Percentiles rank a stretch among this genome's conserved stretches.
Evolutionary conservation across 2,329 filamentous ascomycete genomes (phyloP).

Genomic region (Cordyceps cicadae): DNA sequence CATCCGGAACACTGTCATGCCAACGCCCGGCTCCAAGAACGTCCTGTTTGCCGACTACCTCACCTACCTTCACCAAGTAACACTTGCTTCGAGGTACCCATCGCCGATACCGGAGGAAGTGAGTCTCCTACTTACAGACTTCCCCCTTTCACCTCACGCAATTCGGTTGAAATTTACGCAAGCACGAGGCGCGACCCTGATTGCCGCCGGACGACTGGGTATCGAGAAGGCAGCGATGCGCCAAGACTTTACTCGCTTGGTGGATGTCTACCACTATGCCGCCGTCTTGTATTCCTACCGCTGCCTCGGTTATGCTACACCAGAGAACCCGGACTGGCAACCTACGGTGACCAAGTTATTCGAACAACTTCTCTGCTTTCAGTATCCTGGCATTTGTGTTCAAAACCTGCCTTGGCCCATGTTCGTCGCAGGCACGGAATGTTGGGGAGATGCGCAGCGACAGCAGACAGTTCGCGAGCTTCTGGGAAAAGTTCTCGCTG

Average conservation of each 20-base stretch:
- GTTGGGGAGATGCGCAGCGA: constrained; percentile 16
- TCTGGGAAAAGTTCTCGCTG: constrained; percentile 14
- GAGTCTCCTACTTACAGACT: constrained; percentile 4
- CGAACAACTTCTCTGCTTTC: constrained; percentile 18
- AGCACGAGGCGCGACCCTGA: constrained; percentile 20
- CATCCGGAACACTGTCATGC: constrained; percentile 18
- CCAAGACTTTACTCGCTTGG: constrained; percentile 21
- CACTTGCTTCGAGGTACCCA: constrained; percentile 14
- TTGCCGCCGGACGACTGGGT: constrained; percentile 19
- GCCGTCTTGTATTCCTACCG: constrained; percentile 21
- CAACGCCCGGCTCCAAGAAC: constrained; percentile 15
- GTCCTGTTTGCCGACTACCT: constrained; percentile 22
- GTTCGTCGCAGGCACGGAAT: constrained; percentile 22
- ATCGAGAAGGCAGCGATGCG: constrained; percentile 15
- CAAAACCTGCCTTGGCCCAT: constrained; percentile 24
- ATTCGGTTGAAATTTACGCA: constrained; percentile 19
- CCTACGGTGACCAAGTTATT: constrained; percentile 17
- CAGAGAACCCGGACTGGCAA: constrained; percentile 13
- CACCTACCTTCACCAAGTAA: constrained; percentile 15
- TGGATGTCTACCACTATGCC: constrained; percentile 22
- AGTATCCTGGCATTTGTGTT: constrained; percentile 17
- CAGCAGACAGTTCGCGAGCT: constrained; percentile 16
- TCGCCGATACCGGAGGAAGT: not conserved
- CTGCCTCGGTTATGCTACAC: constrained; percentile 17
- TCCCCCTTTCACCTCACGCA: not conserved